phyloP scores from a whole-genome alignment of 768 basidiomycete genomes.

The Pluteus cervinus region DNA sequence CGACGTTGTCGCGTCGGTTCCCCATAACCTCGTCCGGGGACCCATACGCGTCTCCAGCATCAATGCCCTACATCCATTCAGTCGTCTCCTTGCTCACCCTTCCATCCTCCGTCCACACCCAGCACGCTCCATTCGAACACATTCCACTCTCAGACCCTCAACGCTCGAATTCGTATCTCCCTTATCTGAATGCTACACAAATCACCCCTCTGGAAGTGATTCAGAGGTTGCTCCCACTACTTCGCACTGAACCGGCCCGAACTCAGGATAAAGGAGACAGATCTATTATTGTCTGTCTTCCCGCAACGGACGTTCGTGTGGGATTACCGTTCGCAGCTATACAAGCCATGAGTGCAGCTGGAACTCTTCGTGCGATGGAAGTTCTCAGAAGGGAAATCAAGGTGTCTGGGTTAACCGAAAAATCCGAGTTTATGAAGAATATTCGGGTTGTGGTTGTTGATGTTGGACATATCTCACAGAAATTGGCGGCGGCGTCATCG shows the following conservation, averaged over 20 bases:
- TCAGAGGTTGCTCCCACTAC: conserved; percentile 69
- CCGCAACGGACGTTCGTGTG: conserved; percentile 64
- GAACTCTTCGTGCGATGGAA: conserved; percentile 65
- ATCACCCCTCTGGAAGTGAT: conserved; percentile 72
- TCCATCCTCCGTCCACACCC: conserved; percentile 27
- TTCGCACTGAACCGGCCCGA: conserved; percentile 60
- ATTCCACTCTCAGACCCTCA: no score
- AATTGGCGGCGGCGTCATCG: conserved; percentile 11
- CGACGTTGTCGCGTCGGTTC: conserved; percentile 77
- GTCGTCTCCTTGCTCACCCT: conserved; percentile 73
- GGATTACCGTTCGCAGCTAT: conserved; percentile 67
- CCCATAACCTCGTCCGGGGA: conserved; percentile 77
- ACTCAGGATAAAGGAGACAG: conserved; percentile 47
- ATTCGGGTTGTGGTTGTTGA: conserved; percentile 69
- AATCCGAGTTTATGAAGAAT: conserved; percentile 54
- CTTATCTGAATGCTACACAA: conserved; percentile 70
- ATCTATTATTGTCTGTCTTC: conserved; percentile 69
- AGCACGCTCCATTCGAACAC: conserved; percentile 64
- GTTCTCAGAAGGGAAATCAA: conserved; percentile 70
- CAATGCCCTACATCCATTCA: conserved; percentile 70
- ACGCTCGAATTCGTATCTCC: conserved; percentile 56
- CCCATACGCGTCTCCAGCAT: conserved; percentile 62
- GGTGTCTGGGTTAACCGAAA: conserved; percentile 47
- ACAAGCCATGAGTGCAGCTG: conserved; percentile 71
- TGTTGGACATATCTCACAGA: conserved; percentile 62